Evolutionary conservation across 768 basidiomycete genomes (phyloP).

Genomic region (Lentinula raphanica): DNA sequence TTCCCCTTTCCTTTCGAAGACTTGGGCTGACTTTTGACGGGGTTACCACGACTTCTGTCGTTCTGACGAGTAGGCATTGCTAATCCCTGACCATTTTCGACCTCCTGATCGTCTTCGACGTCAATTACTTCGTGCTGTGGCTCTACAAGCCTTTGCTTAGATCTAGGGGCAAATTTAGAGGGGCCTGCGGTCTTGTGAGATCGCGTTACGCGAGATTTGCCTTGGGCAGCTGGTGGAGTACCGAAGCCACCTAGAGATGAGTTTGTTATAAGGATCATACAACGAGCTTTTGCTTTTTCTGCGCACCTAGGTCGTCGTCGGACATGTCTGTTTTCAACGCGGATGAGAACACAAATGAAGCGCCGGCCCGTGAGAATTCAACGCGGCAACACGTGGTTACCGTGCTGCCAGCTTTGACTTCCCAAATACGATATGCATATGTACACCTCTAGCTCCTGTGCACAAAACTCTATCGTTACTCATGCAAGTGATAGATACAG

Average conservation of each 20-base stretch:
- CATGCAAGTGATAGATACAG: too few relatives aligned
- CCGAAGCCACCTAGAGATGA: neutral
- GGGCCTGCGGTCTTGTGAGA: neutral
- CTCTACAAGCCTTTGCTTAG: neutral
- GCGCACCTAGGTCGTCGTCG: neutral
- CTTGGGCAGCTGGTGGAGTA: neutral
- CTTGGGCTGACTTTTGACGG: neutral
- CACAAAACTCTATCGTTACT: neutral
- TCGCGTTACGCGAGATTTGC: neutral
- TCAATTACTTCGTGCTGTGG: neutral
- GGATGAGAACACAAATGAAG: neutral
- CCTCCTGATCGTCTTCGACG: neutral
- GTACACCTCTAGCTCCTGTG: too few relatives aligned
- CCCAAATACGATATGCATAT: neutral
- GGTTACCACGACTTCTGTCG: neutral
- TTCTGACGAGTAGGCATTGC: neutral
- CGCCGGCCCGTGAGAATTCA: neutral
- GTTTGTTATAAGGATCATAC: neutral
- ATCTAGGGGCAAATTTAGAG: neutral
- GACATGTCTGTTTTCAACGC: neutral
- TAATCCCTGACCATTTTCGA: neutral
- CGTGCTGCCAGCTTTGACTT: neutral
- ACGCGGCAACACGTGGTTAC: neutral
- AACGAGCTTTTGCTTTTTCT: neutral
- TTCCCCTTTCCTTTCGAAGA: constrained; percentile 28